Conservation (phyloP, 179 eudicot genomes). For the Amaranthus tricolor region DNA sequence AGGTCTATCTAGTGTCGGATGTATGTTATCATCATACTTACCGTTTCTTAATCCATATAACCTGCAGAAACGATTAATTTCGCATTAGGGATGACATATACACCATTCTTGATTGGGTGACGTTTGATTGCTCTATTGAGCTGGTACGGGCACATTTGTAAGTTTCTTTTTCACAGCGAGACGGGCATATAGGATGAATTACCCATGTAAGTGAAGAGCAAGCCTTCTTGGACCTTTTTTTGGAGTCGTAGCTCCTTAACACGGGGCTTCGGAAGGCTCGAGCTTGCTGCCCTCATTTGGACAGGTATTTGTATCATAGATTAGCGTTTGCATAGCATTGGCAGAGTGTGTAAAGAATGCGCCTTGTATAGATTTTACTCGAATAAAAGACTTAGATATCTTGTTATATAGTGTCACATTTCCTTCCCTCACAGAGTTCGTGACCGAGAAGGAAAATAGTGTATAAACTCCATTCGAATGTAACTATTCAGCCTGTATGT, state of each 20-base stretch:
- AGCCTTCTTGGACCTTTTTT: constrained; percentile 16
- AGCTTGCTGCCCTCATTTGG: constrained; percentile 17
- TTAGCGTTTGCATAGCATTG: constrained; percentile 13
- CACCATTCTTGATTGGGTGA: constrained; percentile 21
- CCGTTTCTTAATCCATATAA: neutral
- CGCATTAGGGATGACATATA: constrained; percentile 11
- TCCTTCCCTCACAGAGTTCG: constrained; percentile 27
- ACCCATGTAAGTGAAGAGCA: constrained; percentile 21
- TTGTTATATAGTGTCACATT: constrained; percentile 3
- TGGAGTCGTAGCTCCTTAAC: constrained; percentile 11
- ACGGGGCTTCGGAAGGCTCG: constrained; percentile 16
- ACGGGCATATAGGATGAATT: constrained; percentile 1
- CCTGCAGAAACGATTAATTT: constrained; percentile 29
- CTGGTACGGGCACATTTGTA: constrained; percentile 16
- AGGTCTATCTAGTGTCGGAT: no score
- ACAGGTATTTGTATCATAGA: constrained; percentile 31
- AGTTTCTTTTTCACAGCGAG: constrained; percentile 9
- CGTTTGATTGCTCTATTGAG: constrained; percentile 14
- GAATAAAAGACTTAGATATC: constrained; percentile 23
- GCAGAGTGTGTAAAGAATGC: constrained; percentile 28
- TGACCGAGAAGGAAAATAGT: constrained; percentile 25
- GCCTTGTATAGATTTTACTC: constrained; percentile 27
- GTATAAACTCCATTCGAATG: constrained; percentile 17
- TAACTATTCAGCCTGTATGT: constrained; percentile 18
- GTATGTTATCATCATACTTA: neutral